These are phyloP conservation scores for Linum trigynum DNA, from an alignment of 345 rosid genomes.

Conservation along the genomic window DNA sequence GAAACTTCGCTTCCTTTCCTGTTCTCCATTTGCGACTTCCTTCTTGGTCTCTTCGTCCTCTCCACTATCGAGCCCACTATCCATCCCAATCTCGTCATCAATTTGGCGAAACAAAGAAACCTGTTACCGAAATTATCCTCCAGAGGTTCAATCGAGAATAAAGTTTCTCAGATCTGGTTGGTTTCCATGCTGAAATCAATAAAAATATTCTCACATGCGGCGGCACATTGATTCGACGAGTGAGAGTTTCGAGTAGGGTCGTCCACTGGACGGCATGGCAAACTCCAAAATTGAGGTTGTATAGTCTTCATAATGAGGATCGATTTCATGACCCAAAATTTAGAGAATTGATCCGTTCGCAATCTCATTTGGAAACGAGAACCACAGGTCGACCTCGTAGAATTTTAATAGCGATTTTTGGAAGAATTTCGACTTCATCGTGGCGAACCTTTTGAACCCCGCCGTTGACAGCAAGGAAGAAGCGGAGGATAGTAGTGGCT, in stretches of 20 bases:
- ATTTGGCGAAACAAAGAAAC: conserved; percentile 55
- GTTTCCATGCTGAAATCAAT: conserved; percentile 21
- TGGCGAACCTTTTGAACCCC: conserved; percentile 37
- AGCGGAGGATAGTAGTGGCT: conserved; percentile 39
- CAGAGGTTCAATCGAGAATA: conserved; percentile 63
- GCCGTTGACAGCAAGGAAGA: conserved; percentile 16
- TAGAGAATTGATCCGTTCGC: conserved; percentile 81
- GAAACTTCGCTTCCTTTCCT: too few species aligned
- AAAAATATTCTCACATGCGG: conserved; percentile 51
- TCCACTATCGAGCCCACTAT: too few species aligned
- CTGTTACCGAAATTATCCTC: conserved; percentile 43
- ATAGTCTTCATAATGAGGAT: conserved; percentile 28
- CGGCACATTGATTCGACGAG: conserved; percentile 58
- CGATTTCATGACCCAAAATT: conserved; percentile 43
- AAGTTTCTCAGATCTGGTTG: conserved; percentile 31
- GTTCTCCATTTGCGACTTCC: too few species aligned
- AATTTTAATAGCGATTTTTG: conserved; percentile 63
- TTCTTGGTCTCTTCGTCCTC: too few species aligned
- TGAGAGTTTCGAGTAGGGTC: conserved; percentile 66
- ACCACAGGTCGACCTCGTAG: conserved; percentile 86
- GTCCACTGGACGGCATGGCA: conserved; percentile 98
- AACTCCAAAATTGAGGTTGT: conserved; percentile 78
- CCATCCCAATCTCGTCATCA: conserved; percentile 19
- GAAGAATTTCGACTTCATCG: conserved; percentile 65
- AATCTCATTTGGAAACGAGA: conserved; percentile 68